Percentiles rank a stretch among this genome's conserved stretches.
These are phyloP conservation scores for Neocatenulostroma microsporum DNA, from an alignment of 2,329 filamentous ascomycete species.

Conservation along the genomic window DNA sequence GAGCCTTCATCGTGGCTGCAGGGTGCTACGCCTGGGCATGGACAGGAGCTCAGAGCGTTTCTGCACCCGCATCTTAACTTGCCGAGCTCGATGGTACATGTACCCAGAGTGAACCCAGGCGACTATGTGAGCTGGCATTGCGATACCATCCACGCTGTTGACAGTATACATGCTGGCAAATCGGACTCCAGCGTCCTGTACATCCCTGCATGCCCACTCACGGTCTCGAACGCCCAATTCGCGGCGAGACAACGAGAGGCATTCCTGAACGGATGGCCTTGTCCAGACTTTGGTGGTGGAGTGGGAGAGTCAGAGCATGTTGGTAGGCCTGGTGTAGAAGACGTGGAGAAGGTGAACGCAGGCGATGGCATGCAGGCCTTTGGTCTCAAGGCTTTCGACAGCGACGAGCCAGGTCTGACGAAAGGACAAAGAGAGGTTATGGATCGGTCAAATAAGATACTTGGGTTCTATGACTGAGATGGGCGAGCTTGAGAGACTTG, in stretches of 20 bases:
- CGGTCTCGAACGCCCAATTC: slow-evolving; percentile 64
- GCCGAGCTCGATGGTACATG: slow-evolving; percentile 60
- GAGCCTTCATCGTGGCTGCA: slow-evolving; percentile 55
- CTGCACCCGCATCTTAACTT: slow-evolving; percentile 66
- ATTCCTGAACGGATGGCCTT: slow-evolving; percentile 53
- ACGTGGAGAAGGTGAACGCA: slow-evolving; percentile 31
- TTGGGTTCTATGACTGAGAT: slow-evolving; percentile 41
- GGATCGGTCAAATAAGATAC: slow-evolving; percentile 46
- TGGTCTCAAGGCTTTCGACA: slow-evolving; percentile 47
- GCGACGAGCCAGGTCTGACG: slow-evolving; percentile 39
- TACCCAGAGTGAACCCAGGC: slow-evolving; percentile 61
- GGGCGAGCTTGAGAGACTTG: no score
- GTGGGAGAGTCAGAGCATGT: slow-evolving; percentile 52
- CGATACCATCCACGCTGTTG: slow-evolving; percentile 67
- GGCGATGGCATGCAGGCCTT: slow-evolving; percentile 48
- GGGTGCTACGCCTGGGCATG: slow-evolving; percentile 60
- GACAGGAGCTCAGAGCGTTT: slow-evolving; percentile 57
- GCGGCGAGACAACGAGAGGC: slow-evolving; percentile 61
- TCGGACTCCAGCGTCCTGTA: slow-evolving; percentile 78
- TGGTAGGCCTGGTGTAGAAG: slow-evolving; percentile 33
- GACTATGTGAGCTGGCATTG: slow-evolving; percentile 77
- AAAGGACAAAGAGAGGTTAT: slow-evolving; percentile 46
- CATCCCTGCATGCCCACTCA: slow-evolving; percentile 78
- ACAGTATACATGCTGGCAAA: slow-evolving; percentile 64
- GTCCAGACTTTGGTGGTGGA: slow-evolving; percentile 49